Evolutionary conservation across 2,329 filamentous ascomycete genomes (phyloP).

Genomic region (Curvularia spicifera): DNA sequence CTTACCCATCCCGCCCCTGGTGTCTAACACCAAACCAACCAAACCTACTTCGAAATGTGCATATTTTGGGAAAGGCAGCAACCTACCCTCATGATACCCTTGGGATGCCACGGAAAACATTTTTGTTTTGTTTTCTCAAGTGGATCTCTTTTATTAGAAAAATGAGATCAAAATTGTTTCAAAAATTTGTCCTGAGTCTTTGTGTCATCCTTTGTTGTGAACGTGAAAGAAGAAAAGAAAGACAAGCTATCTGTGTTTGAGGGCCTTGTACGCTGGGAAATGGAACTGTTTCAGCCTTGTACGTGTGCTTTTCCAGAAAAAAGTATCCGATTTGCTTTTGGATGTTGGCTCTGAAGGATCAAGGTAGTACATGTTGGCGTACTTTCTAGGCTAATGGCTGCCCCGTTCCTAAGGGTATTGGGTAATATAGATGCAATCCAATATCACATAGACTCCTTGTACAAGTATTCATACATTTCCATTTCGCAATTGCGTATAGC

Average conservation of each 20-base stretch:
- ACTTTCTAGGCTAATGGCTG: not conserved
- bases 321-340: not conserved
- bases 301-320: not conserved
- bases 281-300: not conserved
- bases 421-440: not conserved
- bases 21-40: constrained; percentile 2
- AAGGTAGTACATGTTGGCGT: not conserved
- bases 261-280: not conserved
- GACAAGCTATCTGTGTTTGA: not conserved
- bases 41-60: constrained; percentile 23
- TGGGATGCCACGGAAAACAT: constrained; percentile 22
- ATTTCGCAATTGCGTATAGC: not conserved
- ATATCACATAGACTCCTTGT: not conserved
- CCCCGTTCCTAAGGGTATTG: not conserved
- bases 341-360: not conserved
- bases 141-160: constrained; percentile 19
- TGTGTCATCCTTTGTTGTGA: not conserved
- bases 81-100: constrained; percentile 32
- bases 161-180: constrained; percentile 23
- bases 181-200: not conserved
- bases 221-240: not conserved
- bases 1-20: not conserved
- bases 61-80: constrained; percentile 25
- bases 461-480: constrained; percentile 4
- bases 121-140: constrained; percentile 6